Base-by-base conservation (phyloP, 495 filamentous ascomycete genomes). In the Neurospora sublineolata region DNA sequence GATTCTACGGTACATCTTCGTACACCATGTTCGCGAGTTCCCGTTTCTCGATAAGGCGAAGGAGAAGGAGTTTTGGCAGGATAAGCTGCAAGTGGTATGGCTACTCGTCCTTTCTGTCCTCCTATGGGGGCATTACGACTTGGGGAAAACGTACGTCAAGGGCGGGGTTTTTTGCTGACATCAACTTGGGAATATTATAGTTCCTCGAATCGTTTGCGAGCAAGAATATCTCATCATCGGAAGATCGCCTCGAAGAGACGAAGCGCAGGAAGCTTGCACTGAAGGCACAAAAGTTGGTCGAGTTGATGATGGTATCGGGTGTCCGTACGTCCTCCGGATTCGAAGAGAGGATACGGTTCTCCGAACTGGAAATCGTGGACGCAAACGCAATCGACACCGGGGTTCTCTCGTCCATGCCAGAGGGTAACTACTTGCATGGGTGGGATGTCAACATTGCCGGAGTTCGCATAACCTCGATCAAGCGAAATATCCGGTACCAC, bases 1-100 rank as follows among this genome's bases (percentile, higher is more conserved):
- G 27, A 92, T 98, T 69, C 85, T 99, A 71, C 88, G 95, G 72
- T 98, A 97, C 80, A 97, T 98, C 77, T 99, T 99, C 81, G 96
- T 98, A 58, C 92, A 98, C 77, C 94, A 98, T 88, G 89, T 99
- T 72, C 92, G 95, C 71, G 97, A 98, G 75, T 99, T 99, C 75
- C 95, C 95, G 0, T 99, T 99, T 78, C 86, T 99, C 69, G 93
- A 98, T 79, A 91, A 94, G 85, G 95, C 95, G 33, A 91, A 88
- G 73, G 95, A 99, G 86, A 97, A 97, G 86, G 94, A 99, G 80
- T 99, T 99, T 76, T 99, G 95, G 95, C 95, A 99, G 82, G 93
- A 98, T 76, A 97, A 97, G 80, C 82, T 99, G 68, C 95, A 99
- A 86, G 89, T 94, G 80, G 94, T 97, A 81, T 58, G 93, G 52